Evolutionary conservation across 1,284 basidiomycete species (phyloP).

Genomic region (Xanthoconium separans): DNA sequence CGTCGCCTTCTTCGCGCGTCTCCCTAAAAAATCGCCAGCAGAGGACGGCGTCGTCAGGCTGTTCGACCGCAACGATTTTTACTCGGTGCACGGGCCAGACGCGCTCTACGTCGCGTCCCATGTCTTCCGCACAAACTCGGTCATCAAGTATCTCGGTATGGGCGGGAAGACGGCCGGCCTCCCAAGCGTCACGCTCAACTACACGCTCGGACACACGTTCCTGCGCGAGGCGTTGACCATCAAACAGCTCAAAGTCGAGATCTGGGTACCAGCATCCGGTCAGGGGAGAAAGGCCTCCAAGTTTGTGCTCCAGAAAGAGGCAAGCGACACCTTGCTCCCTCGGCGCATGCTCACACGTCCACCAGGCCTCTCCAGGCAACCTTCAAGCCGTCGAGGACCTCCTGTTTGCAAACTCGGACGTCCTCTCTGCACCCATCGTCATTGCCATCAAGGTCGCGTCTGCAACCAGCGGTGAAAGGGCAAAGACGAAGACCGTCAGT

Average conservation of each 20-base stretch:
- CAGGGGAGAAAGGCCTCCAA: conserved; percentile 72
- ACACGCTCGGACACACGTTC: conserved; percentile 82
- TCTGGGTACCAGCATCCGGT: conserved; percentile 77
- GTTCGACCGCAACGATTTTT: conserved; percentile 86
- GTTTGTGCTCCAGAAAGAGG: conserved; percentile 81
- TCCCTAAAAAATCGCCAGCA: conserved; percentile 62
- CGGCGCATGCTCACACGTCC: conserved; percentile 8
- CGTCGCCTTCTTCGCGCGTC: conserved; percentile 66
- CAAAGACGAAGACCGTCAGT: conserved; percentile 61
- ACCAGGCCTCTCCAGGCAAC: conserved; percentile 93
- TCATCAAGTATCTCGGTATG: conserved; percentile 78
- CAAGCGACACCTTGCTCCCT: conserved; percentile 26
- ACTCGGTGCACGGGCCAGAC: conserved; percentile 86
- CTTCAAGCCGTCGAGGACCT: conserved; percentile 92
- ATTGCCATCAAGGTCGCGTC: conserved; percentile 84
- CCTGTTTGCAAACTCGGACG: conserved; percentile 83
- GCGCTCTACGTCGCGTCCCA: conserved; percentile 85
- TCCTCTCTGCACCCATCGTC: conserved; percentile 85
- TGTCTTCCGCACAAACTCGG: conserved; percentile 84
- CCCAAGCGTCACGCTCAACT: conserved; percentile 78
- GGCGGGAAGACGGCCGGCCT: conserved; percentile 60
- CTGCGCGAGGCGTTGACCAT: conserved; percentile 89
- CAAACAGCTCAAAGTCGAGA: conserved; percentile 93
- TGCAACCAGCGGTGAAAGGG: conserved; percentile 48
- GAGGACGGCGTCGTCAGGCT: conserved; percentile 77